These are phyloP conservation scores for Artomyces pyxidatus DNA, from an alignment of 768 basidiomycete genomes.

Conservation along the genomic window DNA sequence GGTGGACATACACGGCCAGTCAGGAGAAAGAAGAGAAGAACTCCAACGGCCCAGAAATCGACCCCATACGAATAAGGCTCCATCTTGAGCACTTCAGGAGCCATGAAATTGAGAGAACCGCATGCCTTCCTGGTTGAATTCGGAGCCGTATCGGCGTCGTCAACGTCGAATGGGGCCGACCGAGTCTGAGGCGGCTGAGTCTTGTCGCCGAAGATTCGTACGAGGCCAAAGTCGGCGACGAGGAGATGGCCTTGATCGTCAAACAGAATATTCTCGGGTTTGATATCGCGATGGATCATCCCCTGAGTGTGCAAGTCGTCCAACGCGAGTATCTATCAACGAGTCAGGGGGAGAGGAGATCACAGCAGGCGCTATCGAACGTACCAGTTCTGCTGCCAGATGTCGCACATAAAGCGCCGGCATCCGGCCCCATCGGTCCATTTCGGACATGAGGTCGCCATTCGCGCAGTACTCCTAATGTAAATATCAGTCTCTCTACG, in stretches of 20 bases:
- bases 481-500: neutral
- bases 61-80: slow-evolving; percentile 9
- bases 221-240: slow-evolving; percentile 96
- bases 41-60: slow-evolving; percentile 13
- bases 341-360: neutral
- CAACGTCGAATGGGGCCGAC: neutral
- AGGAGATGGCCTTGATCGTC: slow-evolving; percentile 75
- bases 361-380: neutral
- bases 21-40: slow-evolving; percentile 11
- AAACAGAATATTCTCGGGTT: slow-evolving; percentile 96
- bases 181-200: slow-evolving; percentile 41
- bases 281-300: slow-evolving; percentile 98
- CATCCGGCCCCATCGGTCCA: neutral
- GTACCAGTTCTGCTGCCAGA: neutral
- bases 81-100: slow-evolving; percentile 8
- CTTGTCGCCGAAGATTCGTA: slow-evolving; percentile 86
- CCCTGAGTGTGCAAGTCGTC: slow-evolving; percentile 79
- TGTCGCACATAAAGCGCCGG: neutral
- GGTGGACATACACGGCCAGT: slow-evolving; percentile 3
- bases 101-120: slow-evolving; percentile 11
- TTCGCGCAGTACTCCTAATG: neutral
- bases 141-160: neutral
- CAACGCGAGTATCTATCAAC: slow-evolving; percentile 9
- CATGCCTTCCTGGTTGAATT: neutral
- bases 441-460: neutral